Evolutionary conservation across 352 stramenopile genomes (phyloP), one percentile per base, ranked within the genome.

Genomic region (Globisporangium solare): DNA sequence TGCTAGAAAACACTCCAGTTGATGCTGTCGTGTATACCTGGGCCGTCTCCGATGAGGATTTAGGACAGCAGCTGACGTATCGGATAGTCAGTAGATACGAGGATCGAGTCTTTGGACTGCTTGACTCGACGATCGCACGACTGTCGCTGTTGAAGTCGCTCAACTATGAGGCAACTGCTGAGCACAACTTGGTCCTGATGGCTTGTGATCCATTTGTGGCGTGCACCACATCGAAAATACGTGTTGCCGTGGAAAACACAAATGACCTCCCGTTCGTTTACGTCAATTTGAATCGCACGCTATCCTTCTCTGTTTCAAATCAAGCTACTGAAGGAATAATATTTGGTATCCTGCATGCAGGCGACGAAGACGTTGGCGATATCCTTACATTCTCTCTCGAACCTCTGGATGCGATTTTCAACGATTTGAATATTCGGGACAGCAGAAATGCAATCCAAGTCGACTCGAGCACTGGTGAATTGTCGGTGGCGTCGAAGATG

Each of bases 1-100:
- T 71, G n/a, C 46, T 47, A n/a, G 67, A 74, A 32, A 66, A 61
- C 39, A 39, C 40, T 2, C 18, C 48, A 0, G 51, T 59, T 0
- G 60, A 54, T 1, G 47, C 48, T 20, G 47, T 65, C 0, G 57
- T 74, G 14, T 67, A 65, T 45, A 61, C 35, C 11, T 74, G 67
- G 67, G 40, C 47, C 6, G 64, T 65, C 27, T 31, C 24, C 3
- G 67, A 74, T 17, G 47, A 64, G 51, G 67, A 74, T 31, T 13
- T 12, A 22, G 48, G 50, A 14, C 67, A 74, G 61, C 60, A 63
- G 42, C 59, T 74, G 6, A 57, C 32, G 6, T 74, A 67, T 24
- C 51, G 53, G 1, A 67, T 64, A 7, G 63, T 54, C 6, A 15
- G 53, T 13, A 60, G 67, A 40, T 67, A 66, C 31, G 41, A 55